phyloP scores from a whole-genome alignment of 2,329 filamentous ascomycete genomes.

The Knufia fluminis region DNA sequence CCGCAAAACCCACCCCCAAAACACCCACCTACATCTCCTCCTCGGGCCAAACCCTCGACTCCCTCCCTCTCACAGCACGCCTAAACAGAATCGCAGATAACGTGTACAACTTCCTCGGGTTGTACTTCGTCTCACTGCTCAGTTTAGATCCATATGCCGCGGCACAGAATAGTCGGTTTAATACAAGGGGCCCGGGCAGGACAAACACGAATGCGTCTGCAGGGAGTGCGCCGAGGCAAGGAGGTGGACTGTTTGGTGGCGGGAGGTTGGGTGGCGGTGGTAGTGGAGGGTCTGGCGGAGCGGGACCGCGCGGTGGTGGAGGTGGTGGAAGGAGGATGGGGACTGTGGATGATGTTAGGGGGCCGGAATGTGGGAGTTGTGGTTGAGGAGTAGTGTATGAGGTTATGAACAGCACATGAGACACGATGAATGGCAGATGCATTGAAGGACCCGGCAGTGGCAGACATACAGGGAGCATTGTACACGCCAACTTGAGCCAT shows the following conservation, averaged over 20 bases:
- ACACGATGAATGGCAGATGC: not conserved
- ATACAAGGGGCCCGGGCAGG: conserved; percentile 27
- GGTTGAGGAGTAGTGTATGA: conserved; percentile 23
- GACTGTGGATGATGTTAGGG: conserved; percentile 39
- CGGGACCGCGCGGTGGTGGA: conserved; percentile 24
- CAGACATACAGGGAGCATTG: too few relatives aligned
- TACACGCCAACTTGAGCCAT: too few relatives aligned
- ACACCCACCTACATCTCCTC: conserved; percentile 5
- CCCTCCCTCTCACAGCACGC: conserved; percentile 38
- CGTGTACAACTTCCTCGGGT: conserved; percentile 39
- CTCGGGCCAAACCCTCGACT: conserved; percentile 18
- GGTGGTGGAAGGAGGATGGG: conserved; percentile 33
- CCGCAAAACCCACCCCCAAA: not conserved
- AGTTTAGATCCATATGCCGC: conserved; percentile 39
- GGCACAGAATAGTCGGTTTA: conserved; percentile 39
- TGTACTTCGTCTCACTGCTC: conserved; percentile 42
- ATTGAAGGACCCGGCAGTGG: too few relatives aligned
- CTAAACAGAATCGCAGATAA: conserved; percentile 32
- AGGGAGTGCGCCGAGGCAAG: conserved; percentile 10
- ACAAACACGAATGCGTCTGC: conserved; percentile 24
- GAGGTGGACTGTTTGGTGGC: conserved; percentile 19
- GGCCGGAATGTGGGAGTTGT: conserved; percentile 40
- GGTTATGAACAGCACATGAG: not conserved
- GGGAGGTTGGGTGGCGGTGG: conserved; percentile 26
- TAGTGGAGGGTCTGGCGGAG: too few relatives aligned